Evolutionary conservation across 2,329 filamentous ascomycete genomes (phyloP).

Genomic region (Mycosphaerella sp.): DNA sequence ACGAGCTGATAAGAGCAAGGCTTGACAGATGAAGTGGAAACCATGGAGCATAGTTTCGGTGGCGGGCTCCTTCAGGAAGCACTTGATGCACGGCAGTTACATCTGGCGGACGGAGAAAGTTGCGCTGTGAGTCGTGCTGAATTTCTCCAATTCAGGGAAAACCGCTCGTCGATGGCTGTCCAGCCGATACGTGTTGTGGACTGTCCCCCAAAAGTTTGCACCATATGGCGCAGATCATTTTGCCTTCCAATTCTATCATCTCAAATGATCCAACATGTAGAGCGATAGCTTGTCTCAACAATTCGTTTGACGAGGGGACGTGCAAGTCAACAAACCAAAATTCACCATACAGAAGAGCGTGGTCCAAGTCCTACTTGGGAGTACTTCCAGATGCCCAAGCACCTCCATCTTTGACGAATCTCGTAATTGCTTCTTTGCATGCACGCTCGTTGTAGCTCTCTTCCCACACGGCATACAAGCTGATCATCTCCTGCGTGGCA

Average conservation of each 20-base stretch:
- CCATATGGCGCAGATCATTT: too few relatives aligned
- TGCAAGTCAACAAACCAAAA: background rate
- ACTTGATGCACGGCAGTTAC: slow-evolving; percentile 23
- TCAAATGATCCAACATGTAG: background rate
- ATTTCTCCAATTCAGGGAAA: background rate
- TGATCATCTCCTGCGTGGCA: slow-evolving; percentile 85
- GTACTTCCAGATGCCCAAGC: slow-evolving; percentile 1
- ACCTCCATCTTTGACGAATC: slow-evolving; percentile 56
- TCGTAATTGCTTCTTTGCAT: slow-evolving; percentile 57
- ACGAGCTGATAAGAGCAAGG: slow-evolving; percentile 30
- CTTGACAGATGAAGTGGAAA: slow-evolving; percentile 13
- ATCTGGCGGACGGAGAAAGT: slow-evolving; percentile 27
- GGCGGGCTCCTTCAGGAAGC: slow-evolving; percentile 20
- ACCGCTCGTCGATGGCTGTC: too few relatives aligned
- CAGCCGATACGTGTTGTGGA: too few relatives aligned
- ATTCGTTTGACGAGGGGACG: background rate
- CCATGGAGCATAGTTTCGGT: slow-evolving; percentile 14
- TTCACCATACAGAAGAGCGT: background rate
- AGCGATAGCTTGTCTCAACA: background rate
- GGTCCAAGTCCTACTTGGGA: background rate
- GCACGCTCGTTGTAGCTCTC: slow-evolving; percentile 57
- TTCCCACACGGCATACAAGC: slow-evolving; percentile 74
- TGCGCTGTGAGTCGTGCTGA: slow-evolving; percentile 11
- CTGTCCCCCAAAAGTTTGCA: too few relatives aligned
- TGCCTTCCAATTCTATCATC: too few relatives aligned